A percentile compares a stretch with the other conserved stretches of the same genome.
These are phyloP conservation scores for Cystofilobasidium capitatum DNA, from an alignment of 768 basidiomycete genomes.

Conservation along the genomic window DNA sequence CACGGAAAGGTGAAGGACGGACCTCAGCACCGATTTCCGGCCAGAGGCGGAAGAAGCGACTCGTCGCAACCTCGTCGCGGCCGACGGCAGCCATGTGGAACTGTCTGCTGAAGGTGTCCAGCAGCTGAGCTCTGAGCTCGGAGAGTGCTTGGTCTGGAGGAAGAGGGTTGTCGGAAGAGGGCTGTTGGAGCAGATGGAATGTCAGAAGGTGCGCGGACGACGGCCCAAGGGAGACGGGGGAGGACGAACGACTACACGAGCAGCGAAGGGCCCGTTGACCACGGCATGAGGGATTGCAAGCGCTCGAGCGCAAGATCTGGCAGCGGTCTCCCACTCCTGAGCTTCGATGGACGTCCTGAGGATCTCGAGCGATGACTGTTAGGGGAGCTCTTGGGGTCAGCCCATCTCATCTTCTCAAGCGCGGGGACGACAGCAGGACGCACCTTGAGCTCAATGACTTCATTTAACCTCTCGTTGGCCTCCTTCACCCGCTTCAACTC, in stretches of 20 bases:
- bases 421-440: constrained; percentile 20
- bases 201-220: too few relatives aligned
- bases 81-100: constrained; percentile 72
- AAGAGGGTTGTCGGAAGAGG: constrained; percentile 74
- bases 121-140: constrained; percentile 60
- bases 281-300: constrained; percentile 70
- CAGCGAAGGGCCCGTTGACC: constrained; percentile 71
- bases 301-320: constrained; percentile 78
- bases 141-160: constrained; percentile 78
- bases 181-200: constrained; percentile 46
- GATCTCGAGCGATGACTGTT: constrained; percentile 56
- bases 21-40: constrained; percentile 86
- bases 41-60: constrained; percentile 93
- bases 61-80: constrained; percentile 75
- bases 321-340: constrained; percentile 92
- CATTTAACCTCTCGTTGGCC: constrained; percentile 80
- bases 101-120: constrained; percentile 64
- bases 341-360: constrained; percentile 56
- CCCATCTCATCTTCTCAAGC: constrained; percentile 29
- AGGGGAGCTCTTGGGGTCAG: too few relatives aligned
- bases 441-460: constrained; percentile 93
- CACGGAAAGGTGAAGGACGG: neutral
- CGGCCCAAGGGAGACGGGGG: neutral
- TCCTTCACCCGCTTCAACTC: constrained; percentile 85
- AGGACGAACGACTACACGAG: constrained; percentile 51